These are phyloP conservation scores for Trypanosoma vivax DNA, from an alignment of 208 protist species.

Conservation along the genomic window DNA sequence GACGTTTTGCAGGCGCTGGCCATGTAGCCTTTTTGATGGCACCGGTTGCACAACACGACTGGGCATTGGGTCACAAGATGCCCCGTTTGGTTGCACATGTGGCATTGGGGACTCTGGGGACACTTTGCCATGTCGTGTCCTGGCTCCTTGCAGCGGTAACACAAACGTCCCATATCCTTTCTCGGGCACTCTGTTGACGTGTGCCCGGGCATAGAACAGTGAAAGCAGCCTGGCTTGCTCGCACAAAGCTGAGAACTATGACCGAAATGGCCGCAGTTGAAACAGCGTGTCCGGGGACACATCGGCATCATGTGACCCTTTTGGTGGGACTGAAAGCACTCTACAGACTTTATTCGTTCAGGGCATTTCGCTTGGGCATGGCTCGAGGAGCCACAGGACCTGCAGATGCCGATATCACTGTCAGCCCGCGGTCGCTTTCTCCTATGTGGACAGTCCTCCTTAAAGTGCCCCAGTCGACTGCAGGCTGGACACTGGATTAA, in stretches of 20 bases:
- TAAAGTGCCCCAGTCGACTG: constrained; percentile 49
- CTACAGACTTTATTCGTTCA: constrained; percentile 44
- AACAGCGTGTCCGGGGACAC: constrained; percentile 82
- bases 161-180: constrained; percentile 62
- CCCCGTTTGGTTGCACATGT: constrained; percentile 73
- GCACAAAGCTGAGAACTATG: constrained; percentile 81
- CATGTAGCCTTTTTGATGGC: constrained; percentile 74
- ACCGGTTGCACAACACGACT: constrained; percentile 54
- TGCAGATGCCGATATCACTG: constrained; percentile 47
- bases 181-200: constrained; percentile 72
- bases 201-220: constrained; percentile 76
- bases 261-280: constrained; percentile 83
- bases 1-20: constrained; percentile 13
- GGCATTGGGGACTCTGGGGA: constrained; percentile 64
- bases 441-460: constrained; percentile 35
- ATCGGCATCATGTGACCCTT: constrained; percentile 72
- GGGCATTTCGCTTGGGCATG: constrained; percentile 70
- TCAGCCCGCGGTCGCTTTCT: constrained; percentile 21
- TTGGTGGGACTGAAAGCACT: constrained; percentile 84
- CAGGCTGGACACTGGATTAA: constrained; percentile 48
- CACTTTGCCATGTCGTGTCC: constrained; percentile 79
- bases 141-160: constrained; percentile 85
- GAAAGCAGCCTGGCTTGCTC: constrained; percentile 82
- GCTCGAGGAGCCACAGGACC: constrained; percentile 65
- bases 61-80: constrained; percentile 76